A percentile compares a stretch with the other conserved stretches of the same genome.
Conservation (phyloP, 768 basidiomycete genomes). For the Russula virescens region DNA sequence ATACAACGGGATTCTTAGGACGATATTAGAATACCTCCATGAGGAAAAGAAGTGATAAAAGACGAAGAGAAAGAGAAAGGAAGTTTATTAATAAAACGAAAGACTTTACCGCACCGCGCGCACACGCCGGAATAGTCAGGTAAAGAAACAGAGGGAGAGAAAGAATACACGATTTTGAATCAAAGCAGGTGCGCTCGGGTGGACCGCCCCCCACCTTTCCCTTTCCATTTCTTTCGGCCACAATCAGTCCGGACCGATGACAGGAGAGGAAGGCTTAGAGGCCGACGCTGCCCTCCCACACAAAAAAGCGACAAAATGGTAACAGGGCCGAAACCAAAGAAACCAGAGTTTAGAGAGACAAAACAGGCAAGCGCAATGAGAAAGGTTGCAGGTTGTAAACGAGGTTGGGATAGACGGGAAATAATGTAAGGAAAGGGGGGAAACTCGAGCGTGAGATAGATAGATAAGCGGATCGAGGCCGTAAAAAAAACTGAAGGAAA, state of each 20-base stretch:
- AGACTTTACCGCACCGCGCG: not conserved
- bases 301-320: not conserved
- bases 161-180: not conserved
- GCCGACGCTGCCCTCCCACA: constrained; percentile 6
- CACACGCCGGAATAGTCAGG: not conserved
- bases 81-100: not conserved
- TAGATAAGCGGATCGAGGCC: constrained; percentile 15
- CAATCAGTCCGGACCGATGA: not conserved
- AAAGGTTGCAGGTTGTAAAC: not conserved
- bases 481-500: not conserved
- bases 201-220: not conserved
- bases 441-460: constrained; percentile 1
- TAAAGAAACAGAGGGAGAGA: not conserved
- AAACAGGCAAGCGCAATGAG: constrained; percentile 1
- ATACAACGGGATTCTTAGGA: no score
- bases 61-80: not conserved
- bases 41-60: no score
- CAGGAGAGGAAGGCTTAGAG: not conserved
- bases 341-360: not conserved
- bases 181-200: not conserved
- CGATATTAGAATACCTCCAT: no score
- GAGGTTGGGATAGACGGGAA: not conserved
- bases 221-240: constrained; percentile 2
- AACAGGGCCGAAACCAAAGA: constrained; percentile 2
- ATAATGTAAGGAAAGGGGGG: constrained; percentile 9